Evolutionary conservation across 2,329 filamentous ascomycete genomes (phyloP).

Genomic region (Apiospora pterosperma): DNA sequence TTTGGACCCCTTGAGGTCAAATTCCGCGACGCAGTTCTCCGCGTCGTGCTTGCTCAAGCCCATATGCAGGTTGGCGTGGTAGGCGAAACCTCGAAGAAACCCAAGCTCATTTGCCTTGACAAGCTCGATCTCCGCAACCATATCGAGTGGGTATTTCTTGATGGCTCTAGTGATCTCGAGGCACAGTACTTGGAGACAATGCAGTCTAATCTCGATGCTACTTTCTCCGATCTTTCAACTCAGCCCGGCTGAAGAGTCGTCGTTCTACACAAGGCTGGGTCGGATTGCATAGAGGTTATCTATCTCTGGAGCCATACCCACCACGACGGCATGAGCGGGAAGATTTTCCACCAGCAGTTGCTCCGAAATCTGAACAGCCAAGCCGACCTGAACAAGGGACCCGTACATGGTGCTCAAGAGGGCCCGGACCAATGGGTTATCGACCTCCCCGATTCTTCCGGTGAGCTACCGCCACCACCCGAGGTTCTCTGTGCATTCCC

Average conservation of each 20-base stretch:
- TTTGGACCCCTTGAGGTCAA: neutral
- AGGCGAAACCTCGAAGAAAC: slow-evolving; percentile 11
- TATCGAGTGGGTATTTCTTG: slow-evolving; percentile 12
- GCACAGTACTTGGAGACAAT: neutral
- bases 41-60: slow-evolving; percentile 13
- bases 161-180: neutral
- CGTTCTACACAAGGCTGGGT: slow-evolving; percentile 11
- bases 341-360: slow-evolving; percentile 27
- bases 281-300: slow-evolving; percentile 18
- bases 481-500: slow-evolving; percentile 20
- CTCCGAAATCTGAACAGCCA: slow-evolving; percentile 21
- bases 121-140: slow-evolving; percentile 16
- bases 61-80: slow-evolving; percentile 16
- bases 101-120: slow-evolving; percentile 12
- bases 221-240: slow-evolving; percentile 17
- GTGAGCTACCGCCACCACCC: slow-evolving; percentile 16
- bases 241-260: slow-evolving; percentile 22
- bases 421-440: neutral
- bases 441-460: neutral
- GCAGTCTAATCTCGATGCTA: slow-evolving; percentile 6
- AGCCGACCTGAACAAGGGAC: slow-evolving; percentile 7
- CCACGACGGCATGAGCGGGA: slow-evolving; percentile 26
- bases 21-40: slow-evolving; percentile 12
- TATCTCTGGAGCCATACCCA: slow-evolving; percentile 25
- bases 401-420: slow-evolving; percentile 1